A percentile compares a stretch with the other conserved stretches of the same genome.
Evolutionary conservation across 1,284 basidiomycete genomes (phyloP).

Genomic region (Trametes hirsuta): DNA sequence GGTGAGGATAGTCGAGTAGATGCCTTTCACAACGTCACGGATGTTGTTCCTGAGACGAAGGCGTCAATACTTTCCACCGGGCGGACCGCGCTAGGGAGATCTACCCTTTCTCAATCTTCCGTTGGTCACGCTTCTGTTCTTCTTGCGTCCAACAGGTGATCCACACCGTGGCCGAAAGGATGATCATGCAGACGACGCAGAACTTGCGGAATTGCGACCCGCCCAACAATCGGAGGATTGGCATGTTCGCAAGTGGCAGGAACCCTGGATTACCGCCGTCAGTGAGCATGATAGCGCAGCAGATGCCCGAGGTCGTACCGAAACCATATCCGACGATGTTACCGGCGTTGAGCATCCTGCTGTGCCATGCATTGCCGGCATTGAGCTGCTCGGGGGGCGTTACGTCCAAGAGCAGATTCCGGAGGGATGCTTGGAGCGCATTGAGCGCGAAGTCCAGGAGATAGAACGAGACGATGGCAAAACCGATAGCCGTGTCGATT

Average conservation of each 20-base stretch:
- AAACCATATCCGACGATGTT: conserved; percentile 93
- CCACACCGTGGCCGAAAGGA: conserved; percentile 83
- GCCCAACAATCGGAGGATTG: conserved; percentile 80
- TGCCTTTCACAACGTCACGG: conserved; percentile 74
- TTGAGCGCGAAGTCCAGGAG: conserved; percentile 95
- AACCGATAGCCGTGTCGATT: conserved; percentile 71
- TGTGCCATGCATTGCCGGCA: conserved; percentile 97
- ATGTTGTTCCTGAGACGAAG: conserved; percentile 46
- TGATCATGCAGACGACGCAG: conserved; percentile 82
- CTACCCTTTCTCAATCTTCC: conserved; percentile 48
- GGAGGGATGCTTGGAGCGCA: conserved; percentile 88
- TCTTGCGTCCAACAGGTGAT: conserved; percentile 85
- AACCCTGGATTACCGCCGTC: conserved; percentile 59
- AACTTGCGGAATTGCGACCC: conserved; percentile 97
- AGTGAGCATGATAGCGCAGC: background rate
- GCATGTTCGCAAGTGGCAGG: conserved; percentile 78
- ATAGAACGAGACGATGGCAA: conserved; percentile 93
- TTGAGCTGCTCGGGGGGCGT: conserved; percentile 88
- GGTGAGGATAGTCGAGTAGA: conserved; percentile 70
- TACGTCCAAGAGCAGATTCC: conserved; percentile 91
- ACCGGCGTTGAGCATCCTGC: conserved; percentile 92
- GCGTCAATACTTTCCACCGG: conserved; percentile 2
- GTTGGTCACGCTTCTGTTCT: conserved; percentile 65
- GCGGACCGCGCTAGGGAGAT: background rate
- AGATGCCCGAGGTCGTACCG: conserved; percentile 46